A percentile compares a stretch with the other conserved stretches of the same genome.
These are phyloP conservation scores for Neurospora sp. DNA, from an alignment of 495 filamentous ascomycete genomes.

Conservation along the genomic window DNA sequence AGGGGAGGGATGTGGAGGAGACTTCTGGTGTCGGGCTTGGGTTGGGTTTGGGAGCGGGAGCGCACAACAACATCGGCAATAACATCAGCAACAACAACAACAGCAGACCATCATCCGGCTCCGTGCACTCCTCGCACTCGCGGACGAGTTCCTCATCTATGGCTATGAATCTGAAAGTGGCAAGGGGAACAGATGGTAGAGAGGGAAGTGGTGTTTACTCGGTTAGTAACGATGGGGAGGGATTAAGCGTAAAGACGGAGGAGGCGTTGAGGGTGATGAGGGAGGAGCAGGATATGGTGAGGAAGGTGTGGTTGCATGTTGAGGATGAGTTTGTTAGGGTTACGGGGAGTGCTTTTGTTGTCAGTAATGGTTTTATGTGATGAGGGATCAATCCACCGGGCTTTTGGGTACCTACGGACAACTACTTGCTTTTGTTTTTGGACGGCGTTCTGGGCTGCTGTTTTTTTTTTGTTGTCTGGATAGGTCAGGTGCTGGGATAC, in stretches of 20 bases:
- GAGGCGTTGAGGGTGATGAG: constrained; percentile 27
- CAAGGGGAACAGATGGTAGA: constrained; percentile 35
- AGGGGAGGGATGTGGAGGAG: not conserved
- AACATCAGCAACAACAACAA: not conserved
- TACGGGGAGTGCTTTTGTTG: constrained; percentile 15
- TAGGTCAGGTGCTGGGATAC: not conserved
- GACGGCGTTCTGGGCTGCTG: too few relatives aligned
- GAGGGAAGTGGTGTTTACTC: constrained; percentile 43
- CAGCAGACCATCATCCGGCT: not conserved
- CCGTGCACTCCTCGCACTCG: not conserved
- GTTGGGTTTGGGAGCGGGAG: constrained; percentile 7
- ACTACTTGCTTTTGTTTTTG: too few relatives aligned
- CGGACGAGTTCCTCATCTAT: not conserved
- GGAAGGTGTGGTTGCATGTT: constrained; percentile 41
- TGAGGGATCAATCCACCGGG: too few relatives aligned
- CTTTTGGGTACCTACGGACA: too few relatives aligned
- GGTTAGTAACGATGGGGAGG: constrained; percentile 34
- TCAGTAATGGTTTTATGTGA: too few relatives aligned
- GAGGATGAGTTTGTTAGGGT: constrained; percentile 34
- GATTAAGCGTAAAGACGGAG: constrained; percentile 21
- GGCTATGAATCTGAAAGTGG: constrained; percentile 5
- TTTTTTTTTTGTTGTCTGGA: not conserved
- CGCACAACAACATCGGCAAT: not conserved
- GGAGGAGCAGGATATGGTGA: constrained; percentile 27
- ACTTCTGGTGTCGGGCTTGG: constrained; percentile 21